Evolutionary conservation across 805 yeast genomes (phyloP), one percentile per base, ranked within the genome.

Genomic region (Sporopachydermia quercuum): DNA sequence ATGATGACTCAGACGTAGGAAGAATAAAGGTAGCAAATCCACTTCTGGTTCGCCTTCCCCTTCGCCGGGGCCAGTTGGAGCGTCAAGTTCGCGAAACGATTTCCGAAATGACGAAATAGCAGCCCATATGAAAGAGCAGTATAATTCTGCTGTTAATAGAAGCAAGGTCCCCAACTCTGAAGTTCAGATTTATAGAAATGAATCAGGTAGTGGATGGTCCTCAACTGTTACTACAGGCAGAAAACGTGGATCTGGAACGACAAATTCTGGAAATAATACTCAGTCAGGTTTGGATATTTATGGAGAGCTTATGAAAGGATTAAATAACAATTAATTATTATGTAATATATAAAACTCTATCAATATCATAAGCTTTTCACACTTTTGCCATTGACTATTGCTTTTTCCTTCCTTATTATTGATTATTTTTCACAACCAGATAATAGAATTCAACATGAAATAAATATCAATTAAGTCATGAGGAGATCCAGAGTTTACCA

Each of bases 131-230:
- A 34, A 34, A 14, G 36, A 34, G 16, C 18, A 14, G 18, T 34
- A 34, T n/a, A 34, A 34, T 15, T 15, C 15, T 15, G 15, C 15
- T 14, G 16, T 34, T 14, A 14, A 14, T 11, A 14, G 18, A n/a
- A 14, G 18, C 18, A 34, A 34, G 13, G 18, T 6, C 18, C 36
- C 36, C 36, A 34, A 34, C 16, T 6, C 36, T 14, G 36, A 34
- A 15, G 36, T 34, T 8, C 8, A 34, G 13, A 15, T 34, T 11
- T 34, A 34, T n/a, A 11, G 18, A 8, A 34, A 34, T 15, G 18
- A 34, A 14, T 34, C 36, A 14, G 36, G 36, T 14, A 23, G 30
- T n/a, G 36, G 36, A 34, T 34, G 36, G 36, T 8, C 11, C 16
- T 8, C 18, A 6, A 8, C 36, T 8, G 15, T 15, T 11, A 6